Base-by-base conservation (phyloP, 2,329 filamentous ascomycete genomes). In the Calonectria honghensis region DNA sequence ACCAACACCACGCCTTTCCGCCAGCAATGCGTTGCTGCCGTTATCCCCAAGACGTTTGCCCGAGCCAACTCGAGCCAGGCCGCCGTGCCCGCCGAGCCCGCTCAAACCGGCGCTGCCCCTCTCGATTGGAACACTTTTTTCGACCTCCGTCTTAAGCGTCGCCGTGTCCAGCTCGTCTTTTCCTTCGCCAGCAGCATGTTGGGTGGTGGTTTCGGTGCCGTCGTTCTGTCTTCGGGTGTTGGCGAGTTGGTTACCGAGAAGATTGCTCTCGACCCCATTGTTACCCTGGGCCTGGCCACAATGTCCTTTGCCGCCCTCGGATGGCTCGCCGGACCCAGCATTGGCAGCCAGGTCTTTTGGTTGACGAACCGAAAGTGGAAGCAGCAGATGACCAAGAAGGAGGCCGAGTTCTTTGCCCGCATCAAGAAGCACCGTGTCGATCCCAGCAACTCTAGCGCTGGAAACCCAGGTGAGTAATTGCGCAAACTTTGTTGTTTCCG, bases 101-200 rank as follows among this genome's bases (percentile, higher is more conserved):
- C 41, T 24, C 61, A 50, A 20, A 35, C 9, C 61, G 61, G 75
- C 83, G 27, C 70, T 77, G 81, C 70, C 78, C 73, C 68, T 84
- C 91, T 96, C 52, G 91, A 95, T 86, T 98, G 96, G 96, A 94
- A 98, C 87, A 93, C 92, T 68, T 98, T 98, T 89, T 98, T 98
- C 89, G 92, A 92, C 83, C 93, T 98, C 74, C 95, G 96, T 82
- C 94, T 95, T 81, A 94, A 93, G 74, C 94, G 96, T 71, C 93
- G 96, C 75, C 92, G 94, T 81, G 94, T 96, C 88, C 95, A 96
- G 83, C 91, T 98, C 48, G 91, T 90, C 65, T 96, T 95, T 77
- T 96, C 94, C 61, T 88, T 95, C 68, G 84, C 92, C 41, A 91
- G 91, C 41, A 93, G 93, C 52, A 77, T 93, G 7, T 86, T 88